These are phyloP conservation scores for Pythium rhizo-oryzae DNA, from an alignment of 352 stramenopile species.

Conservation along the genomic window DNA sequence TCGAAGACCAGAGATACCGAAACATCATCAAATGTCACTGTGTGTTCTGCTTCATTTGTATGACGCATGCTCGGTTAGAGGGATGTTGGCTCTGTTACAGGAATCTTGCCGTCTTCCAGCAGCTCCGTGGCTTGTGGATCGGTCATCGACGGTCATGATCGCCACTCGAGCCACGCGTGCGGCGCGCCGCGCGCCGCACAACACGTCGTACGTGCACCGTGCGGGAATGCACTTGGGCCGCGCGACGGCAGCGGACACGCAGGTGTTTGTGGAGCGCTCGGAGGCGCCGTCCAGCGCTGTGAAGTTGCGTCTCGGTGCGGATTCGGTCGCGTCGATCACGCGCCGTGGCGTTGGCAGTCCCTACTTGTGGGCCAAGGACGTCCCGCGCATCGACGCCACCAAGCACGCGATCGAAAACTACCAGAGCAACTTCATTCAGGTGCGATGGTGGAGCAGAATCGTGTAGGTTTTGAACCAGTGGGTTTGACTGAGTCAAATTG, in stretches of 20 bases:
- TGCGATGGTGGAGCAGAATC: neutral
- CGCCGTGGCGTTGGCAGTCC: slow-evolving; percentile 60
- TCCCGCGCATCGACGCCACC: slow-evolving; percentile 63
- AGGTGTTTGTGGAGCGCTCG: slow-evolving; percentile 42
- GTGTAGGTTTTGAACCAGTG: neutral
- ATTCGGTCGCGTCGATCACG: slow-evolving; percentile 29
- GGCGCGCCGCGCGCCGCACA: neutral
- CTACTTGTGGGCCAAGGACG: slow-evolving; percentile 68
- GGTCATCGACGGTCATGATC: slow-evolving; percentile 22
- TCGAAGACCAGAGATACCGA: neutral
- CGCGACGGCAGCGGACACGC: slow-evolving; percentile 45
- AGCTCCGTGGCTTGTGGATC: neutral
- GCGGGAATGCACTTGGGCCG: slow-evolving; percentile 51
- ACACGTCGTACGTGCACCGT: slow-evolving; percentile 17
- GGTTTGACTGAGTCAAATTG: neutral
- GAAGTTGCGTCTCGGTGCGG: slow-evolving; percentile 43
- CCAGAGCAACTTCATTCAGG: slow-evolving; percentile 66
- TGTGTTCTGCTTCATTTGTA: neutral
- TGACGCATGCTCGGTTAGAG: slow-evolving; percentile 19
- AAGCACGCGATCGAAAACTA: slow-evolving; percentile 44
- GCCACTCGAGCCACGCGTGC: neutral
- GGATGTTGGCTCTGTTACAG: neutral
- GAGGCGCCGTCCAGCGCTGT: slow-evolving; percentile 9
- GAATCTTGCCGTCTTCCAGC: neutral
- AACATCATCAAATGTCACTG: slow-evolving; percentile 10